Percentiles rank a stretch among this genome's conserved stretches.
Evolutionary conservation across 495 filamentous ascomycete species (phyloP).

Genomic region (Echria macrotheca): DNA sequence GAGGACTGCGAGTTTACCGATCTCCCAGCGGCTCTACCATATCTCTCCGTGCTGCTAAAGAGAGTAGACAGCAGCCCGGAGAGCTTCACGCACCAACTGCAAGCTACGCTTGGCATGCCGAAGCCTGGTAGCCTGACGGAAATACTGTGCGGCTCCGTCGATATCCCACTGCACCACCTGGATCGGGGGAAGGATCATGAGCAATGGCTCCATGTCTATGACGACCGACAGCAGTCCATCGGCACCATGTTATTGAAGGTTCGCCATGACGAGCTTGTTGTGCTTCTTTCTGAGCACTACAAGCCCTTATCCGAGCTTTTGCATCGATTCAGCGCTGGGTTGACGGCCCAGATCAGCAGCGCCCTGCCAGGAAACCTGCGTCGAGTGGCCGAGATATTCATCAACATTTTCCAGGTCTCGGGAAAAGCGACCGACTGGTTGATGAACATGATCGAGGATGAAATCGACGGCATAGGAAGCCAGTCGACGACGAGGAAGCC

Average conservation of each 20-base stretch:
- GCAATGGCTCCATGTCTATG: constrained; percentile 81
- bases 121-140: constrained; percentile 35
- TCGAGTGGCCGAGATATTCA: constrained; percentile 74
- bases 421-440: constrained; percentile 86
- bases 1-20: constrained; percentile 87
- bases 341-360: constrained; percentile 80
- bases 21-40: constrained; percentile 73
- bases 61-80: constrained; percentile 47
- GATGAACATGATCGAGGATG: constrained; percentile 86
- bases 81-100: constrained; percentile 38
- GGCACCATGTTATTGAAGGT: constrained; percentile 86
- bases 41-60: constrained; percentile 78
- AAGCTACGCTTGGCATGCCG: constrained; percentile 37
- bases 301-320: constrained; percentile 76
- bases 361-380: constrained; percentile 71
- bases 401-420: constrained; percentile 96
- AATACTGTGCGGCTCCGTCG: constrained; percentile 62
- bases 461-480: constrained; percentile 88
- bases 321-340: constrained; percentile 73
- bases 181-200: constrained; percentile 75
- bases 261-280: constrained; percentile 78
- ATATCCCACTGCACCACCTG: constrained; percentile 79
- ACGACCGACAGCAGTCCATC: constrained; percentile 63
- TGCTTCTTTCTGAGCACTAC: constrained; percentile 83
- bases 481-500: constrained; percentile 64